Evolutionary conservation across 352 stramenopile species (phyloP).

Genomic region (Globisporangium cylindrosporum): DNA sequence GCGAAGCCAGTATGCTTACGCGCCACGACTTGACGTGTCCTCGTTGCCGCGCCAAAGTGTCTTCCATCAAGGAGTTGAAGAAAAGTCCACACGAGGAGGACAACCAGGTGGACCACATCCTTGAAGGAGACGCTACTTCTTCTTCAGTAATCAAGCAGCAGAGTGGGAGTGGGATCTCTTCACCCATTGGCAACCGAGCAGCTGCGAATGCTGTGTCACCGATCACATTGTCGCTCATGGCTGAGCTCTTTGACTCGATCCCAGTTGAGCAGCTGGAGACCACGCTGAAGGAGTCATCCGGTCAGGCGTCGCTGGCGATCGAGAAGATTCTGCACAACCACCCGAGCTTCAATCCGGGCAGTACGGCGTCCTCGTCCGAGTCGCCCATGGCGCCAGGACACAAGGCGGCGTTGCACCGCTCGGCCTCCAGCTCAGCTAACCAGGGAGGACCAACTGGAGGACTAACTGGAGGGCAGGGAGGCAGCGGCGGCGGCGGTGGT

Average conservation of each 20-base stretch:
- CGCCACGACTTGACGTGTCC: slow-evolving; percentile 6
- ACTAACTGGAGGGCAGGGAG: slow-evolving; percentile 13
- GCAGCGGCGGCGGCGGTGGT: slow-evolving; percentile 22
- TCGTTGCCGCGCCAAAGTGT: slow-evolving; percentile 13
- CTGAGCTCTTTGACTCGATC: slow-evolving; percentile 74
- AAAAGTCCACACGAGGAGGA: slow-evolving; percentile 8
- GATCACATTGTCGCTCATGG: slow-evolving; percentile 57
- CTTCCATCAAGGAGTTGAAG: slow-evolving; percentile 8
- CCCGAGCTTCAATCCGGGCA: slow-evolving; percentile 63
- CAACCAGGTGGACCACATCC: slow-evolving; percentile 28
- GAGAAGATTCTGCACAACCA: slow-evolving; percentile 67
- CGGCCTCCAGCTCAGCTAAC: slow-evolving; percentile 8
- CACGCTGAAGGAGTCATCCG: slow-evolving; percentile 42
- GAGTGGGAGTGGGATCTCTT: slow-evolving; percentile 31
- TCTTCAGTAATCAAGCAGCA: slow-evolving; percentile 28
- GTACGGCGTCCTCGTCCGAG: background rate
- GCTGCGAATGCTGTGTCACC: slow-evolving; percentile 31
- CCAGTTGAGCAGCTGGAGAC: slow-evolving; percentile 57
- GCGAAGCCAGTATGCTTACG: slow-evolving; percentile 11
- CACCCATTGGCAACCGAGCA: slow-evolving; percentile 10
- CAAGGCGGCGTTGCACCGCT: slow-evolving; percentile 29
- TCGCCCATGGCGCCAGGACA: slow-evolving; percentile 4
- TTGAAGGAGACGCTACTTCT: slow-evolving; percentile 21
- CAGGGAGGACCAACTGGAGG: background rate
- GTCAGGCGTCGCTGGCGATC: slow-evolving; percentile 57